Evolutionary conservation across 2,329 filamentous ascomycete species (phyloP), one percentile per base, ranked within the genome.

Genomic region (Trichoderma breve): DNA sequence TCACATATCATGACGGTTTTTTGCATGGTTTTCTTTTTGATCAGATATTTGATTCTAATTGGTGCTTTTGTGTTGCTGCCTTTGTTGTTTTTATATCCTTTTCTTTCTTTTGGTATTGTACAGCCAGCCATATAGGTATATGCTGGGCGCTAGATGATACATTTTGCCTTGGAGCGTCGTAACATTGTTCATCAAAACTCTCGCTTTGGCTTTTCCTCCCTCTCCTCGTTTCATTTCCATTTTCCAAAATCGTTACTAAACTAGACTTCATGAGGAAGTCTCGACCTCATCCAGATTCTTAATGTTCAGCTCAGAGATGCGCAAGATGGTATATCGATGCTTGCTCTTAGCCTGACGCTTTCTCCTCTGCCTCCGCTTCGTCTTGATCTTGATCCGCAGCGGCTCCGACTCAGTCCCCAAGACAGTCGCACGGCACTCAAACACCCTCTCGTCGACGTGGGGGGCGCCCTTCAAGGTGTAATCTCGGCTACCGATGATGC

Each of bases 251-350:
- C n/a, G 24, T 4, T 6, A 11, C 18, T 12, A 30, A 7, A 18
- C n/a, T 14, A n/a, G 32, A 21, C 51, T 32, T 73, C 62, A 71
- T 74, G 74, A 78, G 76, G 75, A 74, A 74, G 74, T 64, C 70
- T 82, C 81, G 66, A 85, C 77, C 65, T 85, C 82, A 63, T 83
- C 83, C 63, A 80, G 74, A 26, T 76, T 79, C 75, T 86, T 85
- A 72, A 97, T 86, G 79, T 88, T 91, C 74, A 98, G 80, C 82
- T 98, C 93, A 79, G 92, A 92, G 74, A 99, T 92, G 79, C 91
- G 88, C 82, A 99, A 79, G 26, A 97, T 89, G 3, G 96, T 99
- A 82, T 92, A 97, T 78, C 89, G 87, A 80, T 97, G 93, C 88
- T 99, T 98, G 86, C 94, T 98, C 84, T 87, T 91, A 11, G 96